Percentiles rank a stretch among this genome's conserved stretches.
Evolutionary conservation across 768 basidiomycete species (phyloP).

Genomic region (Boletus speciosus): DNA sequence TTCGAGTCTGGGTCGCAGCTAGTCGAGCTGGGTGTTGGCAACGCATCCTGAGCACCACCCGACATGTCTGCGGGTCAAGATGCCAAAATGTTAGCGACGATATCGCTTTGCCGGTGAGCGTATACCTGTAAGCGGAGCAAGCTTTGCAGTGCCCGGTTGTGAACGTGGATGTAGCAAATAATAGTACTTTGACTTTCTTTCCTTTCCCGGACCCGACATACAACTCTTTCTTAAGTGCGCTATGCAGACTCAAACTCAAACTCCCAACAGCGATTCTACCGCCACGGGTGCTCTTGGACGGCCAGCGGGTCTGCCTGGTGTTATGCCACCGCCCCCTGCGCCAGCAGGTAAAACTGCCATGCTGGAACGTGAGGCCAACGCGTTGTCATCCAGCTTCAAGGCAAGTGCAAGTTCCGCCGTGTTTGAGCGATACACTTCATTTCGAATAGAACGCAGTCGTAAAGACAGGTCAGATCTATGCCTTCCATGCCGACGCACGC

Average conservation of each 20-base stretch:
- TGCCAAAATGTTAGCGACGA: background rate
- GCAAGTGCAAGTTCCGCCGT: conserved; percentile 31
- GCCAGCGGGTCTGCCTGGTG: conserved; percentile 26
- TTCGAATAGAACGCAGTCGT: conserved; percentile 53
- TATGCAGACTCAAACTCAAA: conserved; percentile 47
- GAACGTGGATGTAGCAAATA: background rate
- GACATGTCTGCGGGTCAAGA: conserved; percentile 21
- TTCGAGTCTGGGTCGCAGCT: conserved; percentile 14
- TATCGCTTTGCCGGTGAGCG: background rate
- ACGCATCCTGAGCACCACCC: conserved; percentile 12
- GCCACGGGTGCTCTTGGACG: conserved; percentile 14
- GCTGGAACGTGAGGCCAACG: conserved; percentile 64
- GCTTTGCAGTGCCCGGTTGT: background rate
- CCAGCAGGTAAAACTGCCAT: conserved; percentile 39
- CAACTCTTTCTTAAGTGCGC: background rate
- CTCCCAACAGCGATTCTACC: conserved; percentile 17
- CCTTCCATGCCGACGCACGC: conserved; percentile 62
- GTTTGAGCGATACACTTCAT: background rate
- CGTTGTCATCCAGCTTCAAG: conserved; percentile 55
- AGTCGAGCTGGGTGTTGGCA: conserved; percentile 13
- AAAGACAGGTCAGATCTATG: conserved; percentile 68
- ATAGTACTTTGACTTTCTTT: conserved; percentile 9
- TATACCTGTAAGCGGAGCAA: background rate
- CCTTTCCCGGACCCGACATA: conserved; percentile 23
- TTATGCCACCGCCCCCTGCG: conserved; percentile 56